Conservation (phyloP, 805 yeast genomes). For the Lipomyces starkeyi region DNA sequence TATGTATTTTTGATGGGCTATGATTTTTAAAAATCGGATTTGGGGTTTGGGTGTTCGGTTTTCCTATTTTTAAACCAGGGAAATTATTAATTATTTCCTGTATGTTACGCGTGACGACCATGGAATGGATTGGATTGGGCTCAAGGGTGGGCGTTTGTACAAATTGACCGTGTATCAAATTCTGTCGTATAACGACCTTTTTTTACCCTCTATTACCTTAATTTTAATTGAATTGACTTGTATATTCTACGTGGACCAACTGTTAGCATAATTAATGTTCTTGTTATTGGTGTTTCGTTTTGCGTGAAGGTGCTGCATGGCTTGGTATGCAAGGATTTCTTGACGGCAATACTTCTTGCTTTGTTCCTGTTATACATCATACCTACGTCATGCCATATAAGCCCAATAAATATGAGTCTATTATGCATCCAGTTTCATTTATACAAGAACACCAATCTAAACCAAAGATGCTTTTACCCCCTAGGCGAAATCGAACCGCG, state of each 20-base stretch:
- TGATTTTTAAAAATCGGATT: background rate
- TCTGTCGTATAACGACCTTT: background rate
- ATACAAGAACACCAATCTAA: constrained; percentile 2
- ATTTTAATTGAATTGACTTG: background rate
- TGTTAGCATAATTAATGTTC: background rate
- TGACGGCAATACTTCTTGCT: no score
- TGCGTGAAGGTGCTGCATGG: no score
- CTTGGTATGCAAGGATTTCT: no score
- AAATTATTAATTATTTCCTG: background rate
- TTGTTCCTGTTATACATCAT: no score
- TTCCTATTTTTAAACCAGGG: background rate
- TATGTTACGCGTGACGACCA: background rate
- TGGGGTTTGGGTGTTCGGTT: constrained; percentile 10
- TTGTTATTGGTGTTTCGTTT: no score
- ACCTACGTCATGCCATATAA: no score
- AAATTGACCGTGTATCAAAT: background rate
- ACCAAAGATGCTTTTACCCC: background rate
- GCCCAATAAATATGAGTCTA: no score
- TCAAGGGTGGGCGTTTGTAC: background rate
- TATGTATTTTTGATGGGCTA: constrained; percentile 4
- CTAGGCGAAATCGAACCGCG: constrained; percentile 12
- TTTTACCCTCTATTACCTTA: background rate
- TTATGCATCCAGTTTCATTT: background rate
- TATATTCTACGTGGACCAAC: background rate
- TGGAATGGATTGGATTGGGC: background rate